phyloP scores from a whole-genome alignment of 164 flowering plant genomes.

The Saururus chinensis region DNA sequence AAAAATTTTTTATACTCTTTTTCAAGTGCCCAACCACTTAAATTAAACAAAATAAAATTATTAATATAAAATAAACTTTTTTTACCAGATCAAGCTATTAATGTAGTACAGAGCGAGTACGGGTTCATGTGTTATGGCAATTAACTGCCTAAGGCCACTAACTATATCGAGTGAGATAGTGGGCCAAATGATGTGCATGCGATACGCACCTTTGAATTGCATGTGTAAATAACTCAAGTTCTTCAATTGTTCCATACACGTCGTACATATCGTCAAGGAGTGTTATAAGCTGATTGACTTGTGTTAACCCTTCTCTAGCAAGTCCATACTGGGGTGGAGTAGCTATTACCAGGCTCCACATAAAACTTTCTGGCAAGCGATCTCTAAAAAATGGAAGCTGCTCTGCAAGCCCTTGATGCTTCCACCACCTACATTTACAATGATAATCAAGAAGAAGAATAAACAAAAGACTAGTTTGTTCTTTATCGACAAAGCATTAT shows the following conservation, averaged over 20 bases:
- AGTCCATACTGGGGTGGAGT: too few species aligned
- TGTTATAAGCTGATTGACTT: not conserved
- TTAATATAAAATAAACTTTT: too few species aligned
- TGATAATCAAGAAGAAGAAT: not conserved
- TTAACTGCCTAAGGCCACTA: too few species aligned
- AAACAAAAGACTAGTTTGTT: too few species aligned
- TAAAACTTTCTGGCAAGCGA: slow-evolving; percentile 1
- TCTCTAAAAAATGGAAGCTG: slow-evolving; percentile 17
- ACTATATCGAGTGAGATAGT: too few species aligned
- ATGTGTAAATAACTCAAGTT: slow-evolving; percentile 3
- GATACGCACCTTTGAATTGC: not conserved
- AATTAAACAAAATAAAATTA: too few species aligned
- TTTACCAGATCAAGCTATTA: too few species aligned
- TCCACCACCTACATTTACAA: slow-evolving; percentile 35
- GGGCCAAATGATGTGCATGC: too few species aligned
- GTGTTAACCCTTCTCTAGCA: not conserved
- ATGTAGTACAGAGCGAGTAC: too few species aligned
- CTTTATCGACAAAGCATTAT: not conserved
- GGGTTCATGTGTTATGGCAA: too few species aligned
- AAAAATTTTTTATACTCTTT: too few species aligned
- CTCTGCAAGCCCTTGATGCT: slow-evolving; percentile 12
- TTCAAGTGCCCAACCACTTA: too few species aligned
- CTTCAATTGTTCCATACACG: not conserved
- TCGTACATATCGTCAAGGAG: slow-evolving; percentile 5
- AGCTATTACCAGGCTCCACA: not conserved